Conservation (phyloP, 1,284 basidiomycete species). For the Sporisorium exsertum region DNA sequence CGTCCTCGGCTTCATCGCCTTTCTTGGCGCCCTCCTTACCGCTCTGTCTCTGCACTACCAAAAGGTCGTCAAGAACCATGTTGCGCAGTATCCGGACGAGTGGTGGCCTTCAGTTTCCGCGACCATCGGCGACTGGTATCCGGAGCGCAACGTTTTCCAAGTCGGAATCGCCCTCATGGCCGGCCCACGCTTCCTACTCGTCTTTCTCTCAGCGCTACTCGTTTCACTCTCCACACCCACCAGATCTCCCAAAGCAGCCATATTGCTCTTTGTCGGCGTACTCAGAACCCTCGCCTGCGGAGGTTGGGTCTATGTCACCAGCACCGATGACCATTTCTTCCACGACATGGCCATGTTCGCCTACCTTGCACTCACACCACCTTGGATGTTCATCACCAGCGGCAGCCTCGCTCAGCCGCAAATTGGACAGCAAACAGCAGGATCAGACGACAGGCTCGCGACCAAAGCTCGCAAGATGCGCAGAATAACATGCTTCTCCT, state of each 20-base stretch:
- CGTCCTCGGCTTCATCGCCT: constrained; percentile 78
- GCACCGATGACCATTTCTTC: constrained; percentile 80
- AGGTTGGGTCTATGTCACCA: constrained; percentile 92
- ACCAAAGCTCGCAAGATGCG: constrained; percentile 53
- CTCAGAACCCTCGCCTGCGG: constrained; percentile 85
- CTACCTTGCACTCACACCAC: constrained; percentile 68
- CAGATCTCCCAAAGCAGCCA: constrained; percentile 27
- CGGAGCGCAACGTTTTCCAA: constrained; percentile 88
- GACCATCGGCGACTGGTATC: constrained; percentile 87
- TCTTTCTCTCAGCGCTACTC: constrained; percentile 76
- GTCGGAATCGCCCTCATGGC: constrained; percentile 82
- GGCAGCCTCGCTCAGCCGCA: constrained; percentile 48
- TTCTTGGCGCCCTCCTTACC: constrained; percentile 77
- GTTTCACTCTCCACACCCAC: constrained; percentile 49
- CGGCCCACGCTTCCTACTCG: constrained; percentile 81
- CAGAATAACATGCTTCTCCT: constrained; percentile 45
- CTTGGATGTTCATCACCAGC: constrained; percentile 78
- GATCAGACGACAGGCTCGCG: constrained; percentile 23
- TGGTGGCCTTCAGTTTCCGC: constrained; percentile 95
- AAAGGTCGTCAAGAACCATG: constrained; percentile 87
- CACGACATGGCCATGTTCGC: constrained; percentile 91
- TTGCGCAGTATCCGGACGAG: constrained; percentile 85
- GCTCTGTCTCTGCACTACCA: constrained; percentile 82
- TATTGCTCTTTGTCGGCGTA: constrained; percentile 77
- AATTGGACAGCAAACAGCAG: background rate